Evolutionary conservation across 2,329 filamentous ascomycete genomes (phyloP).

Genomic region (Stenocarpella maydis): DNA sequence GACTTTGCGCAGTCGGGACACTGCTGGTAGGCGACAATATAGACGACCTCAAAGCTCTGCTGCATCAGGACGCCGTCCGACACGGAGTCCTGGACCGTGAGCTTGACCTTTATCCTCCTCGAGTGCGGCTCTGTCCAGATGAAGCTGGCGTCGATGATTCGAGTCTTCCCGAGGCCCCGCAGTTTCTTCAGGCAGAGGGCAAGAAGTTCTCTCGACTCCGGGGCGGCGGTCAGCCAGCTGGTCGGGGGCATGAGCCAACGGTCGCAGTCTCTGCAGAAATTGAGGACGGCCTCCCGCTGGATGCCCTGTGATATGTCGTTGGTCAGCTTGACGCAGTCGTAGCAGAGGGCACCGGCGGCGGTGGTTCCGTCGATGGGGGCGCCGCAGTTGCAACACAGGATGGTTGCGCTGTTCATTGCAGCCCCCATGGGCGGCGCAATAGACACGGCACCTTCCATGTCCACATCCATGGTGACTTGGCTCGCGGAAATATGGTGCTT

Average conservation of each 20-base stretch:
- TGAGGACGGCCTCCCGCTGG: constrained; percentile 86
- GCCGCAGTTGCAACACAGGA: constrained; percentile 98
- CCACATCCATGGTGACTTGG: constrained; percentile 51
- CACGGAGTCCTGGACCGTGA: constrained; percentile 83
- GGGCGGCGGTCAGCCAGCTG: constrained; percentile 85
- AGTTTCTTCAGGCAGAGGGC: constrained; percentile 91
- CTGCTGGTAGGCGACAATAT: constrained; percentile 88
- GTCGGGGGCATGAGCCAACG: constrained; percentile 88
- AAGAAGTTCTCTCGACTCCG: constrained; percentile 90
- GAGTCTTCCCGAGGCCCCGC: constrained; percentile 84
- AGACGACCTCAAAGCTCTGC: constrained; percentile 95
- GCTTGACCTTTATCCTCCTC: constrained; percentile 88
- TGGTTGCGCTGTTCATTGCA: constrained; percentile 55
- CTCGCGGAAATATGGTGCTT: not conserved
- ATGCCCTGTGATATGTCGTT: constrained; percentile 93
- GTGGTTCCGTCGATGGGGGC: constrained; percentile 93
- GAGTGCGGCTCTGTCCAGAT: constrained; percentile 99
- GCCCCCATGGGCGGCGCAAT: constrained; percentile 45
- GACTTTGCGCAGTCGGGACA: constrained; percentile 96
- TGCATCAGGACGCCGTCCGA: constrained; percentile 76
- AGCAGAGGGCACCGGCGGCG: constrained; percentile 86
- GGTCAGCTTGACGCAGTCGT: constrained; percentile 94
- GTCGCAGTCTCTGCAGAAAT: constrained; percentile 94
- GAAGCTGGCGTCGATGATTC: constrained; percentile 95
- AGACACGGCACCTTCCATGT: constrained; percentile 54